Evolutionary conservation across 116 monocot species (phyloP).

Genomic region (Iris pallida): DNA sequence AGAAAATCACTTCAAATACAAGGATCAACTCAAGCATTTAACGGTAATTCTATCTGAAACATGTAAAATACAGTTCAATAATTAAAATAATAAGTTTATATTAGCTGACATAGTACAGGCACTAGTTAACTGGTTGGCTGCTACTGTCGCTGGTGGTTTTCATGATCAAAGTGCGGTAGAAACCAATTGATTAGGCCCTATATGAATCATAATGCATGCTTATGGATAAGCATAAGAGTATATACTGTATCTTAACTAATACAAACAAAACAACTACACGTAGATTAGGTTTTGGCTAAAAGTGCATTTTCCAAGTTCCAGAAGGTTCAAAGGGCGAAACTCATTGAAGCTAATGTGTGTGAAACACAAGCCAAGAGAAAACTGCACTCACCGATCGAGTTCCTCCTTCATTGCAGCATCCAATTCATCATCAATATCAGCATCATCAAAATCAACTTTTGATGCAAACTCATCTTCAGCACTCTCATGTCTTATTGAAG

Average conservation of each 20-base stretch:
- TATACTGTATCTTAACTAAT: background rate
- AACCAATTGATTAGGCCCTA: no score
- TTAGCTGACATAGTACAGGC: no score
- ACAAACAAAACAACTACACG: background rate
- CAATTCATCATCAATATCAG: conserved; percentile 60
- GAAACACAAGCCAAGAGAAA: background rate
- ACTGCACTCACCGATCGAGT: conserved; percentile 46
- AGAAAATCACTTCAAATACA: no score
- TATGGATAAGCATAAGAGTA: background rate
- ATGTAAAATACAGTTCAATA: no score
- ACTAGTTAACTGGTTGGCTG: no score
- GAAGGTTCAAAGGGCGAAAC: background rate
- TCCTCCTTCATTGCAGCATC: conserved; percentile 63
- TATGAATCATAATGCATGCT: background rate
- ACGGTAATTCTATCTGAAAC: no score
- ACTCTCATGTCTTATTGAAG: conserved; percentile 14
- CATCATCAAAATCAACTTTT: conserved; percentile 35
- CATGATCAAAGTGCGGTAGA: no score
- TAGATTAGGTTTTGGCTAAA: background rate
- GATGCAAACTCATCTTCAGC: conserved; percentile 24
- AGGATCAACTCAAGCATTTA: no score
- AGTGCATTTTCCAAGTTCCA: background rate
- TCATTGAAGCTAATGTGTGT: background rate
- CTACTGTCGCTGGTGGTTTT: no score
- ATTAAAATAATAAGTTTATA: no score